A percentile compares a stretch with the other conserved stretches of the same genome.
Conservation (phyloP, 805 yeast genomes). For the Suhomyces canberraensis region DNA sequence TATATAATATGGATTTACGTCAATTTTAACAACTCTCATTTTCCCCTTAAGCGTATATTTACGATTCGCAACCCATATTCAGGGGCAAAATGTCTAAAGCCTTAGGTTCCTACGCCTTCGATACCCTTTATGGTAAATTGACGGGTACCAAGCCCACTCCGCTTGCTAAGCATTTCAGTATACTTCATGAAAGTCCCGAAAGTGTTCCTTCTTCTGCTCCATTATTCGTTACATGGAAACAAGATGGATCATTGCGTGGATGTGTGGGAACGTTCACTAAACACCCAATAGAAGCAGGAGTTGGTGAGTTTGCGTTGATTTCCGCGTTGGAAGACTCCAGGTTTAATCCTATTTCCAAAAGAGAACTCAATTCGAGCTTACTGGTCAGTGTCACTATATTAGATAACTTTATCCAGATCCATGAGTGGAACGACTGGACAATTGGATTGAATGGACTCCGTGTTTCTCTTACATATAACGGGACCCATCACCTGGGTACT, state of each 20-base stretch:
- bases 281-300: conserved; percentile 53
- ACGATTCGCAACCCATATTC: too few species aligned
- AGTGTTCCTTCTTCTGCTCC: conserved; percentile 42
- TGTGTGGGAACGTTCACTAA: conserved; percentile 88
- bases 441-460: conserved; percentile 82
- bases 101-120: conserved; percentile 38
- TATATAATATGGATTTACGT: too few species aligned
- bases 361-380: conserved; percentile 52
- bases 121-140: conserved; percentile 24
- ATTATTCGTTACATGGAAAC: conserved; percentile 86
- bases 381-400: conserved; percentile 64
- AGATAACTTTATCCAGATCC: conserved; percentile 51
- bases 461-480: conserved; percentile 45
- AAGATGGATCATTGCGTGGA: conserved; percentile 60
- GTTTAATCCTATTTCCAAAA: conserved; percentile 57
- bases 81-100: conserved; percentile 42
- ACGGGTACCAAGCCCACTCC: conserved; percentile 11
- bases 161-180: conserved; percentile 13
- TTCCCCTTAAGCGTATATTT: too few species aligned
- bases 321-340: conserved; percentile 76
- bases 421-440: conserved; percentile 66
- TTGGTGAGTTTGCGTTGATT: conserved; percentile 55
- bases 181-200: conserved; percentile 9
- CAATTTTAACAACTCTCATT: too few species aligned
- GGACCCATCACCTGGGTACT: conserved; percentile 60